Percentiles rank a stretch among this genome's conserved stretches.
Conservation (phyloP, 768 basidiomycete genomes). For the Tylopilus felleus region DNA sequence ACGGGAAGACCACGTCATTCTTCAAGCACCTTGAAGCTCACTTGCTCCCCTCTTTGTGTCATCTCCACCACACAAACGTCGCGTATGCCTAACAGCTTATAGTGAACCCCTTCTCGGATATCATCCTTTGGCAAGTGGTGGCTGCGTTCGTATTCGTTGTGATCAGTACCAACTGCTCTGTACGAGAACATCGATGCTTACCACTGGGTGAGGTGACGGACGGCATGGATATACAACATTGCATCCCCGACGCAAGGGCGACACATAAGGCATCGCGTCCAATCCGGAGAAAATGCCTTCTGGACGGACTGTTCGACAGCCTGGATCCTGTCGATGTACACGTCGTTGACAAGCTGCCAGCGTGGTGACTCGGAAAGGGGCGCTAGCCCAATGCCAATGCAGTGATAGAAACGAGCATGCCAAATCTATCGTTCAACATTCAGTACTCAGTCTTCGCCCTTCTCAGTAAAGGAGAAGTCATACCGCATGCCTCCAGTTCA, state of each 20-base stretch:
- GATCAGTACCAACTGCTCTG: neutral
- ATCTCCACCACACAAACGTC: constrained; percentile 4
- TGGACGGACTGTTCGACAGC: constrained; percentile 1
- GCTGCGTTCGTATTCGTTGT: neutral
- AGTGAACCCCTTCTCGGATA: constrained; percentile 2
- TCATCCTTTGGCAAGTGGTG: neutral
- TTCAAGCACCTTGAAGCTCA: constrained; percentile 6
- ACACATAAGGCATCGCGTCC: constrained; percentile 12
- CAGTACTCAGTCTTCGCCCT: neutral
- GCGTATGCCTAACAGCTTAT: neutral
- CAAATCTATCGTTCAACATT: constrained; percentile 2
- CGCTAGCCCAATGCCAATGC: neutral
- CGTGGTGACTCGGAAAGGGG: constrained; percentile 1
- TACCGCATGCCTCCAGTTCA: constrained; percentile 15
- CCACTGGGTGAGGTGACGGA: constrained; percentile 1
- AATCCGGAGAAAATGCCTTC: neutral
- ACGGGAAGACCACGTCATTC: neutral
- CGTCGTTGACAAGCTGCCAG: constrained; percentile 11
- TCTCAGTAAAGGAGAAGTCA: neutral
- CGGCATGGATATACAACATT: neutral
- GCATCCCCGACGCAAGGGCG: constrained; percentile 5
- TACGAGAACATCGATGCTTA: neutral
- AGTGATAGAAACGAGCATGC: constrained; percentile 9
- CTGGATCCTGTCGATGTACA: constrained; percentile 6
- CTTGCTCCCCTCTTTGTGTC: neutral